Evolutionary conservation across 2,329 filamentous ascomycete genomes (phyloP).

Genomic region (Exophiala viscosa): DNA sequence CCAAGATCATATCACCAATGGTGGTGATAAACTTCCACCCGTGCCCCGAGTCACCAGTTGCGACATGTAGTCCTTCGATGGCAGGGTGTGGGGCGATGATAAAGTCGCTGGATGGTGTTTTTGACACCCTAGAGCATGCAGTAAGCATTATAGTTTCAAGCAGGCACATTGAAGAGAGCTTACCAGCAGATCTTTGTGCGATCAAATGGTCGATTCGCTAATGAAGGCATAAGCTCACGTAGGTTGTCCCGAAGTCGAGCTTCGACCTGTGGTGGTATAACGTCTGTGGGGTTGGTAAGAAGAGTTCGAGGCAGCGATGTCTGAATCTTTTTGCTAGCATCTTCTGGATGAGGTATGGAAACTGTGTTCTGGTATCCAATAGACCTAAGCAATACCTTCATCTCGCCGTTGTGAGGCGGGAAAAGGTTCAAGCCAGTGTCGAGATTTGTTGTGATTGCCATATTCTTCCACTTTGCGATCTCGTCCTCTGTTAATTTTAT

Average conservation of each 20-base stretch:
- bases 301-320: constrained; percentile 28
- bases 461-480: constrained; percentile 27
- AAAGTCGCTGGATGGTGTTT: constrained; percentile 24
- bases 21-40: constrained; percentile 28
- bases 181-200: constrained; percentile 29
- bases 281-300: constrained; percentile 27
- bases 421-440: constrained; percentile 32
- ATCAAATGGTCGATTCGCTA: constrained; percentile 28
- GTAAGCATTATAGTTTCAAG: background rate
- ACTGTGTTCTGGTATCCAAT: constrained; percentile 28
- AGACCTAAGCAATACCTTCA: constrained; percentile 30
- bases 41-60: constrained; percentile 27
- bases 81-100: constrained; percentile 25
- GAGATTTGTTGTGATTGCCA: constrained; percentile 32
- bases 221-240: constrained; percentile 26
- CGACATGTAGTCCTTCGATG: constrained; percentile 24
- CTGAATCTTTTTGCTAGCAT: constrained; percentile 19
- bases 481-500: constrained; percentile 30
- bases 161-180: constrained; percentile 12
- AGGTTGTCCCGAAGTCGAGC: constrained; percentile 24
- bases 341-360: constrained; percentile 26
- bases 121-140: constrained; percentile 19
- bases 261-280: constrained; percentile 29
- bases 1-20: constrained; percentile 24
- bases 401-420: constrained; percentile 31